Conservation (phyloP, 169 alveolate genomes). For the Babesia sp. region DNA sequence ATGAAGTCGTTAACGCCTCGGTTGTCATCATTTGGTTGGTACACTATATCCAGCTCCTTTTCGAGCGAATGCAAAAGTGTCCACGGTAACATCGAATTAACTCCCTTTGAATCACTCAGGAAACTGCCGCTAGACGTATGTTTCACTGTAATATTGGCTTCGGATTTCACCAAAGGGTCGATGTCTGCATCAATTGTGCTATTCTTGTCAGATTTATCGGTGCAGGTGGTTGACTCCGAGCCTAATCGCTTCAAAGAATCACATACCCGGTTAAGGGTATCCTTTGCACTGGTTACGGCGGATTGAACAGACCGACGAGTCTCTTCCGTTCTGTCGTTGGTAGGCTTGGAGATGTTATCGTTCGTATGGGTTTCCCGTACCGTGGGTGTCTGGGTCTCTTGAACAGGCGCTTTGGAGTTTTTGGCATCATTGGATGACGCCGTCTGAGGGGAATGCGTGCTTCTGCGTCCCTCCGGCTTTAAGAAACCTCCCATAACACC, state of each 20-base stretch:
- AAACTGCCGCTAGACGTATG: background rate
- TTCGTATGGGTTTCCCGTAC: background rate
- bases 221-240: background rate
- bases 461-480: background rate
- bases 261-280: background rate
- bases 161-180: background rate
- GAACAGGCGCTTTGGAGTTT: background rate
- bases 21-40: background rate
- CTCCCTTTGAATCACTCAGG: conserved; percentile 1
- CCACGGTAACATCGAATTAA: conserved; percentile 40
- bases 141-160: background rate
- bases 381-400: background rate
- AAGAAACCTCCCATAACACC: conserved; percentile 9
- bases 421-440: background rate
- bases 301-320: background rate
- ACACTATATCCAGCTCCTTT: background rate
- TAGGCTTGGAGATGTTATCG: background rate
- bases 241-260: background rate
- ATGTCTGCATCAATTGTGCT: background rate
- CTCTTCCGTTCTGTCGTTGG: background rate
- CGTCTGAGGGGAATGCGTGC: background rate
- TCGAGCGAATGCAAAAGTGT: conserved; percentile 14
- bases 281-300: background rate
- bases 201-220: background rate
- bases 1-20: conserved; percentile 4